A percentile compares a stretch with the other conserved stretches of the same genome.
These are phyloP conservation scores for Silene conica DNA, from an alignment of 148 eudicot genomes.

Conservation along the genomic window DNA sequence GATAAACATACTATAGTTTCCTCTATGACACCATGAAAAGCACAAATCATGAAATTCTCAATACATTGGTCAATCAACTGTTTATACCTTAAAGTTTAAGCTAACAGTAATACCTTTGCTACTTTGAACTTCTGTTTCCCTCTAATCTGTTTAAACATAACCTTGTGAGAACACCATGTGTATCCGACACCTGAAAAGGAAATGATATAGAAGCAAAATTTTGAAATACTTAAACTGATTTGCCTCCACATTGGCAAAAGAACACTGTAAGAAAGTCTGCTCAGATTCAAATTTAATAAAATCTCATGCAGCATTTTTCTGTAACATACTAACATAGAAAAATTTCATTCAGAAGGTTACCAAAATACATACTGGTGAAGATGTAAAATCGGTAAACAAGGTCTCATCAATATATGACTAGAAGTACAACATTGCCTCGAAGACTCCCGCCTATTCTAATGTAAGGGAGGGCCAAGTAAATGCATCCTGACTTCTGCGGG, in stretches of 20 bases:
- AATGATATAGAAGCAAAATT: background rate
- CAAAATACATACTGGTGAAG: too few species aligned
- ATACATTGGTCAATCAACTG: background rate
- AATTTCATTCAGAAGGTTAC: too few species aligned
- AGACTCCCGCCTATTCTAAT: too few species aligned
- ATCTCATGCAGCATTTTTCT: too few species aligned
- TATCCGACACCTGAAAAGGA: background rate
- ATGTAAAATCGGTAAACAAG: too few species aligned
- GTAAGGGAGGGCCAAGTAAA: too few species aligned
- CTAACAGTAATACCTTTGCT: background rate
- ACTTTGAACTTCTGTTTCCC: background rate
- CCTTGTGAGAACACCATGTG: background rate
- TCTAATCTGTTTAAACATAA: slow-evolving; percentile 1
- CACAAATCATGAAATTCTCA: background rate
- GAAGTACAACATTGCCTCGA: too few species aligned
- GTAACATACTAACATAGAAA: too few species aligned
- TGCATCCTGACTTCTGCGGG: background rate
- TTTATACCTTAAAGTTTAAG: too few species aligned
- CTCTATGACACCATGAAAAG: background rate
- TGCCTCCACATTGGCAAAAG: background rate
- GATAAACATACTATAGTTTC: background rate
- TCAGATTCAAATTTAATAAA: too few species aligned
- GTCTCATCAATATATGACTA: too few species aligned
- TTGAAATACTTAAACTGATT: background rate
- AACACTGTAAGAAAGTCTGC: background rate